These are phyloP conservation scores for Dactylellina parvicollis DNA, from an alignment of 2,329 filamentous ascomycete species.

Conservation along the genomic window DNA sequence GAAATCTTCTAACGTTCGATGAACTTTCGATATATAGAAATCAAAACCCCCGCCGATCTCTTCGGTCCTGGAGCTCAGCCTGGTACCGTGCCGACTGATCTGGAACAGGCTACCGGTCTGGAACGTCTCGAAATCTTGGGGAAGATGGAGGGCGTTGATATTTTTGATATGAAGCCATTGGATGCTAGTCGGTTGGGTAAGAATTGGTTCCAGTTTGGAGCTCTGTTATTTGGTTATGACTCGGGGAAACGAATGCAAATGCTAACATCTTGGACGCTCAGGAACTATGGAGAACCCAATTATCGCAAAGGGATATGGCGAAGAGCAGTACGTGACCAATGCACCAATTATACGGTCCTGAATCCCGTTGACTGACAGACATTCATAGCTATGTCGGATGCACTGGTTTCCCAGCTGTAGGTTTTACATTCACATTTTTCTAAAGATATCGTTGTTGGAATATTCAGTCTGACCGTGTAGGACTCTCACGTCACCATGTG, in stretches of 20 bases:
- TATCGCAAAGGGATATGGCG: conserved; percentile 86
- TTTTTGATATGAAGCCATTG: conserved; percentile 98
- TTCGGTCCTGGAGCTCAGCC: conserved; percentile 80
- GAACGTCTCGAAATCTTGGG: conserved; percentile 98
- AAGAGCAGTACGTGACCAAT: conserved; percentile 82
- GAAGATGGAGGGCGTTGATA: conserved; percentile 98
- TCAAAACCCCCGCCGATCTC: conserved; percentile 84
- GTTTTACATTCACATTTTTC: conserved; percentile 27
- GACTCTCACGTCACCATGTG: conserved; percentile 92
- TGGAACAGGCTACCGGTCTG: conserved; percentile 95
- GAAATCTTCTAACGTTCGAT: no score
- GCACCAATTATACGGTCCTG: neutral
- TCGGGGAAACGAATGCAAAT: neutral
- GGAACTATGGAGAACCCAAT: conserved; percentile 92
- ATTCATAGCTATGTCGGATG: conserved; percentile 69
- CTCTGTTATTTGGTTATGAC: conserved; percentile 23
- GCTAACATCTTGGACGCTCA: conserved; percentile 60
- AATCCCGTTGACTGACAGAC: neutral
- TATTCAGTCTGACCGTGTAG: conserved; percentile 7
- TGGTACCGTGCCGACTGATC: conserved; percentile 89
- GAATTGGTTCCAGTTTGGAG: neutral
- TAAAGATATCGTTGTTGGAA: neutral
- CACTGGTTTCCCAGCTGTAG: conserved; percentile 82
- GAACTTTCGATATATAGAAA: conserved; percentile 70
- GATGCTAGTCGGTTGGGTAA: conserved; percentile 87